Percentiles rank a stretch among this genome's conserved stretches.
phyloP scores from a whole-genome alignment of 2,329 filamentous ascomycete species.

The Fusarium dimerum region DNA sequence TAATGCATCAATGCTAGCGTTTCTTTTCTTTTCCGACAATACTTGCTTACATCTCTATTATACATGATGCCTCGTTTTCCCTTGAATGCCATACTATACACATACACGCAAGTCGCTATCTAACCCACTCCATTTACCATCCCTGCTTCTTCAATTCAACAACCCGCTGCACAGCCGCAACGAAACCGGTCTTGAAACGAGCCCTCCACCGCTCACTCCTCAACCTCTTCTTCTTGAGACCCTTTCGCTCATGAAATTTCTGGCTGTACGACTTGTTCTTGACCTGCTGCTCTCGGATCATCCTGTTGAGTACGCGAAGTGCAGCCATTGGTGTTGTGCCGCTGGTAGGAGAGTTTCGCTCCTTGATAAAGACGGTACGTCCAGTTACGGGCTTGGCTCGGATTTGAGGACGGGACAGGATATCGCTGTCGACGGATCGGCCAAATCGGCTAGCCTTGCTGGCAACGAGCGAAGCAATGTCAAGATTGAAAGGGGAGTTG shows the following conservation, averaged over 20 bases:
- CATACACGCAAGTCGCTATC: not conserved
- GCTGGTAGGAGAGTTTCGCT: slow-evolving; percentile 26
- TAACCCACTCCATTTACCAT: slow-evolving; percentile 55
- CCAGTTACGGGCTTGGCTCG: slow-evolving; percentile 37
- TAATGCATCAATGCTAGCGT: slow-evolving; percentile 11
- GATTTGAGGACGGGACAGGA: slow-evolving; percentile 31
- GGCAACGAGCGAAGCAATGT: slow-evolving; percentile 40
- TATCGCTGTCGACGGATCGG: slow-evolving; percentile 17
- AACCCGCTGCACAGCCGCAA: slow-evolving; percentile 63
- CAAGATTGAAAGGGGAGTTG: slow-evolving; percentile 24
- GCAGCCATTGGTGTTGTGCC: slow-evolving; percentile 46
- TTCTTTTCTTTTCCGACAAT: slow-evolving; percentile 9
- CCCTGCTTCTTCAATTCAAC: slow-evolving; percentile 73
- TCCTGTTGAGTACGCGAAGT: slow-evolving; percentile 42
- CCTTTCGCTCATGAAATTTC: slow-evolving; percentile 72
- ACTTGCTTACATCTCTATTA: slow-evolving; percentile 32
- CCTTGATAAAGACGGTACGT: slow-evolving; percentile 41
- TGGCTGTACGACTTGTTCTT: slow-evolving; percentile 57
- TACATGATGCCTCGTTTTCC: slow-evolving; percentile 13
- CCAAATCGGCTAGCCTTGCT: slow-evolving; percentile 29
- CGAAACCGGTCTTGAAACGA: slow-evolving; percentile 71
- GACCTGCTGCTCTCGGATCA: slow-evolving; percentile 56
- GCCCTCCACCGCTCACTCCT: slow-evolving; percentile 67
- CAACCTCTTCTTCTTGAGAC: slow-evolving; percentile 76
- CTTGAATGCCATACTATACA: slow-evolving; percentile 16